Base-by-base conservation (phyloP, 345 rosid species). In the Tarenaya hassleriana region DNA sequence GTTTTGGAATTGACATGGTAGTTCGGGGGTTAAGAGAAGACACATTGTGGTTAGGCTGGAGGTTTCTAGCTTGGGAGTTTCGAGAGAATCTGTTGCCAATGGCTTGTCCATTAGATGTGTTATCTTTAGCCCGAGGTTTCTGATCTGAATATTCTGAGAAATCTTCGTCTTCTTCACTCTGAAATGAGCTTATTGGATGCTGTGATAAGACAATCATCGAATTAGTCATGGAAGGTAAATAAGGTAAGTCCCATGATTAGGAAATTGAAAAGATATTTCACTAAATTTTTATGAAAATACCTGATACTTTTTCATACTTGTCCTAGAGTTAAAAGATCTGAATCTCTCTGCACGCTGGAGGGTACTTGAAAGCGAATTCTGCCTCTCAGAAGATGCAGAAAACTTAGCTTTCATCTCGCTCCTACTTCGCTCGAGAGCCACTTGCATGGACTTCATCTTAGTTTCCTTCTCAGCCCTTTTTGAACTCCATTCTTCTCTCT, bases 391-490 rank as follows among this genome's bases (percentile, higher is more conserved):
- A 15, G 64, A 58, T 41, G 64, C 67, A 9, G 75, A 74, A 56
- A 86, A 70, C 63, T 69, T 82, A 69, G 79, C 77, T 56, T 77
- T 77, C 82, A 91, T 71, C 79, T 84, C 96, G 33, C 71, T 77
- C 65, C 81, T 82, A 56, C 80, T 87, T 70, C 7, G 70, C 60
- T 82, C 95, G 18, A 84, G 84, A 58, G 68, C 69, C 64, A 79
- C 89, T 57, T 81, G 86, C 98, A 87, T 68, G 59, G 79, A 77
- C 75, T 77, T 91, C 74, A 87, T 58, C 69, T 77, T 80, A 13
- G 79, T 79, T 74, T 80, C 90, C 77, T 87, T 81, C 70, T 72
- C 82, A 12, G 37, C 61, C 48, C 82, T 58, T 47, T 71, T 80
- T 3, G 75, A 69, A 31, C 78, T 73, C 92, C 86, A 72, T 42